Evolutionary conservation across 2,329 filamentous ascomycete species (phyloP).

Genomic region (Phialemoniopsis sp.): DNA sequence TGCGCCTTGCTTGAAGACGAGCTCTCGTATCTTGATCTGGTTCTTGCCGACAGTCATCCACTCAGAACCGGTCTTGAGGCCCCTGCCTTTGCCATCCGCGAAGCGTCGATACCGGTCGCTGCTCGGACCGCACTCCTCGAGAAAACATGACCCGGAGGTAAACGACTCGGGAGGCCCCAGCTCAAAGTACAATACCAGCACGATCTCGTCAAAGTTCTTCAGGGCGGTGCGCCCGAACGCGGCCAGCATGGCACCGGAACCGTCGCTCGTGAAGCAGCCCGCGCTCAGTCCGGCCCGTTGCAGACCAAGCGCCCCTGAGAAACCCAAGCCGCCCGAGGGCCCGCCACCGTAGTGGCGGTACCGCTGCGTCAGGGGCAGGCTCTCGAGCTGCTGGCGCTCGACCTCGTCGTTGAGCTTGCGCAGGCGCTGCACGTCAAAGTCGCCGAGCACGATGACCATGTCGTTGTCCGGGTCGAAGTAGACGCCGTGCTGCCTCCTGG

Average conservation of each 20-base stretch:
- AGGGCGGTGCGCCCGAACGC: constrained; percentile 8
- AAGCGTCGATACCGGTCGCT: constrained; percentile 7
- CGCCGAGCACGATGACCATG: constrained; percentile 24
- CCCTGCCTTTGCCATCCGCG: constrained; percentile 4
- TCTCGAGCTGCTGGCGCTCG: no score
- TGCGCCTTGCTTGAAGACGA: constrained; percentile 3
- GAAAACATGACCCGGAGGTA: constrained; percentile 4
- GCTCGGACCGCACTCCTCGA: constrained; percentile 6
- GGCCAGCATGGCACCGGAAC: constrained; percentile 2
- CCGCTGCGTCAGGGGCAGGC: no score
- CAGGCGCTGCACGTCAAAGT: constrained; percentile 16
- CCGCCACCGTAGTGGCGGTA: no score
- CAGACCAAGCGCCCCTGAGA: background rate
- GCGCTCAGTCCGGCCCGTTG: constrained; percentile 2
- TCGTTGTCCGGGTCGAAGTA: constrained; percentile 24
- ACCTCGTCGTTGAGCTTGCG: no score
- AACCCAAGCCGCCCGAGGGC: no score
- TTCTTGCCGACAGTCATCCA: constrained; percentile 8
- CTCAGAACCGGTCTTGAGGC: constrained; percentile 1
- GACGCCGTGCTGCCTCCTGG: constrained; percentile 12
- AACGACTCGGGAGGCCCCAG: constrained; percentile 3
- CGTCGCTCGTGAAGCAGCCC: constrained; percentile 1
- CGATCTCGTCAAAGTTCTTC: constrained; percentile 7
- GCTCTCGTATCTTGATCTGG: constrained; percentile 4
- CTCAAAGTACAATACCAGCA: constrained; percentile 6